Percentiles rank a stretch among this genome's conserved stretches.
phyloP scores from a whole-genome alignment of 2,329 filamentous ascomycete species.

The Penicillium sp. region DNA sequence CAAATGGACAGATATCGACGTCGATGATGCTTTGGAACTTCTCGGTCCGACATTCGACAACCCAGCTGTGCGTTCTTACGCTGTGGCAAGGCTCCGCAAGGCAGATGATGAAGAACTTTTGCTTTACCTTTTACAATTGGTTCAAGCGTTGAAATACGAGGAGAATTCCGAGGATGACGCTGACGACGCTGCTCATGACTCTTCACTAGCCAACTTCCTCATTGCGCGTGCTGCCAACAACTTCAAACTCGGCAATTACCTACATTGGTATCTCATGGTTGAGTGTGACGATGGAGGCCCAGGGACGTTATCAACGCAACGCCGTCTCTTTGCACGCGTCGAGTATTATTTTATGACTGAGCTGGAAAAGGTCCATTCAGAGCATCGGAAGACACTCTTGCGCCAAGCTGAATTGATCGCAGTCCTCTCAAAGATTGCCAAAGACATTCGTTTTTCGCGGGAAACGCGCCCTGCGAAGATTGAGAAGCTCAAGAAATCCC shows the following conservation, averaged over 20 bases:
- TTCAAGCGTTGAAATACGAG: constrained; percentile 94
- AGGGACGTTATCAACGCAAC: constrained; percentile 70
- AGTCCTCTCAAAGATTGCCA: constrained; percentile 81
- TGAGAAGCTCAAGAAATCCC: constrained; percentile 76
- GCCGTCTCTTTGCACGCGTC: constrained; percentile 85
- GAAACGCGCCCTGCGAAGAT: constrained; percentile 76
- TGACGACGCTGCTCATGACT: constrained; percentile 66
- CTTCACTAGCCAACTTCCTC: constrained; percentile 83
- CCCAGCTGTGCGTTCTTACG: constrained; percentile 81
- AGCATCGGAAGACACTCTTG: constrained; percentile 70
- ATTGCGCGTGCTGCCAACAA: constrained; percentile 85
- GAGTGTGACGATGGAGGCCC: constrained; percentile 83
- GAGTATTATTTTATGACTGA: constrained; percentile 96
- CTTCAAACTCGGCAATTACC: constrained; percentile 86
- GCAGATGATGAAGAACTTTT: constrained; percentile 89
- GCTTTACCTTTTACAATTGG: constrained; percentile 86
- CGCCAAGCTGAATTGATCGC: constrained; percentile 88
- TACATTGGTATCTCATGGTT: constrained; percentile 98
- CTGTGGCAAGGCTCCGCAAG: constrained; percentile 85
- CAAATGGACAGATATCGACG: constrained; percentile 94
- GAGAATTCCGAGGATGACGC: constrained; percentile 63
- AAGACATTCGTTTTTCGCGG: constrained; percentile 77
- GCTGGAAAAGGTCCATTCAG: constrained; percentile 70
- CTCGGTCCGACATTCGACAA: constrained; percentile 92
- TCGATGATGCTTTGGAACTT: constrained; percentile 92